phyloP scores from a whole-genome alignment of 306 rosid species.

The Fagus crenata region DNA sequence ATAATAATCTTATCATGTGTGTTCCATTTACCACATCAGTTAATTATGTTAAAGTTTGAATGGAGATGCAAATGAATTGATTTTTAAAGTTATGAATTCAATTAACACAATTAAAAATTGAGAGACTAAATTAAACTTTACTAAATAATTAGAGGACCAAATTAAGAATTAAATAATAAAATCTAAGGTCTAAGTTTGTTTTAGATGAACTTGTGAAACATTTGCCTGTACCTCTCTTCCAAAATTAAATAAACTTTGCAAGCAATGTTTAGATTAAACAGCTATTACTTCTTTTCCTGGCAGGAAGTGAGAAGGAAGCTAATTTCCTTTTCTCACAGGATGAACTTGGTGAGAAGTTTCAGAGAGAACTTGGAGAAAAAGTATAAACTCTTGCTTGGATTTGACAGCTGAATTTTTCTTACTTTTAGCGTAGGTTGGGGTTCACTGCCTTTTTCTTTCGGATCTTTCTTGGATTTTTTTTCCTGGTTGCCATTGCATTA shows the following conservation, averaged over 20 bases:
- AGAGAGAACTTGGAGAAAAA: not conserved
- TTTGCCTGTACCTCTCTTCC: not conserved
- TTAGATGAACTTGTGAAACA: not conserved
- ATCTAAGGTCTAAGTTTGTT: not conserved
- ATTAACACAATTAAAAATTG: too few species aligned
- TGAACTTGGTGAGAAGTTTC: not conserved
- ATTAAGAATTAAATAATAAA: too few species aligned
- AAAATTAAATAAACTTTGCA: not conserved
- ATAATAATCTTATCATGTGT: too few species aligned
- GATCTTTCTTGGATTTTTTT: not conserved
- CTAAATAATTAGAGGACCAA: too few species aligned
- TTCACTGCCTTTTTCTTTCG: not conserved
- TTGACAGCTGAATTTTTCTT: not conserved
- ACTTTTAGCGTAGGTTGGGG: not conserved
- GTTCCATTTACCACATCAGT: too few species aligned
- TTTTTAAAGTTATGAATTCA: too few species aligned
- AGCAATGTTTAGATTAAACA: not conserved
- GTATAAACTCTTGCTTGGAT: too few species aligned
- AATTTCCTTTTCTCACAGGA: not conserved
- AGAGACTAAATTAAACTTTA: too few species aligned
- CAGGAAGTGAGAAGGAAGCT: not conserved
- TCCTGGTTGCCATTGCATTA: not conserved
- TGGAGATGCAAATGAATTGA: too few species aligned
- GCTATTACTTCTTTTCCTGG: not conserved
- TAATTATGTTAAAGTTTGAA: too few species aligned